phyloP scores from a whole-genome alignment of 208 protist genomes.

The Leishmania martiniquensis region DNA sequence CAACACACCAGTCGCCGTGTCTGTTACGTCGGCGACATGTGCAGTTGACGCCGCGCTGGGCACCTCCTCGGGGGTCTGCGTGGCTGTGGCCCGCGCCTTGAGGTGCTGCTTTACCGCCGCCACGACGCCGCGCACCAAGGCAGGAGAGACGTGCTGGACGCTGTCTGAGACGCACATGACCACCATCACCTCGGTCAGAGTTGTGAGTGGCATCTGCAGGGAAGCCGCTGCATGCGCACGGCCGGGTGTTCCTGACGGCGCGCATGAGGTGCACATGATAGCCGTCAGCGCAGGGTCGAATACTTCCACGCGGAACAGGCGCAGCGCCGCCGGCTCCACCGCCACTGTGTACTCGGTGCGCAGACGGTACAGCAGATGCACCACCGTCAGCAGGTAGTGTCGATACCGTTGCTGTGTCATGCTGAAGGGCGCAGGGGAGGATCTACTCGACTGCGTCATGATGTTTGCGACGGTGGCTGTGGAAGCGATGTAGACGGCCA shows the following conservation, averaged over 20 bases:
- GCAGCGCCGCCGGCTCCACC: slow-evolving; percentile 60
- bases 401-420: slow-evolving; percentile 31
- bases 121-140: slow-evolving; percentile 44
- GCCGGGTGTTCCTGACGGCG: neutral
- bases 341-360: slow-evolving; percentile 54
- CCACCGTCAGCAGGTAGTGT: slow-evolving; percentile 55
- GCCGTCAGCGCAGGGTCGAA: slow-evolving; percentile 62
- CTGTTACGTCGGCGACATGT: neutral
- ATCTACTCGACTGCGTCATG: slow-evolving; percentile 5
- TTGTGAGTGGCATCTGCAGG: slow-evolving; percentile 42
- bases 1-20: slow-evolving; percentile 28
- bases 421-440: neutral
- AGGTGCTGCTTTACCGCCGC: slow-evolving; percentile 18
- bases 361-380: slow-evolving; percentile 68
- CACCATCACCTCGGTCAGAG: slow-evolving; percentile 67
- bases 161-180: slow-evolving; percentile 72
- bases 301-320: slow-evolving; percentile 60
- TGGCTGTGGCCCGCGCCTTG: neutral
- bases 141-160: slow-evolving; percentile 64
- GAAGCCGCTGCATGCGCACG: slow-evolving; percentile 7
- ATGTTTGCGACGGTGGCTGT: slow-evolving; percentile 29
- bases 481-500: slow-evolving; percentile 58
- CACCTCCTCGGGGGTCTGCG: neutral
- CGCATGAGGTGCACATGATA: slow-evolving; percentile 18
- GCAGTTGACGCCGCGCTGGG: neutral